Conservation (phyloP, 2,329 filamentous ascomycete genomes). For the Acrodontium crateriforme region DNA sequence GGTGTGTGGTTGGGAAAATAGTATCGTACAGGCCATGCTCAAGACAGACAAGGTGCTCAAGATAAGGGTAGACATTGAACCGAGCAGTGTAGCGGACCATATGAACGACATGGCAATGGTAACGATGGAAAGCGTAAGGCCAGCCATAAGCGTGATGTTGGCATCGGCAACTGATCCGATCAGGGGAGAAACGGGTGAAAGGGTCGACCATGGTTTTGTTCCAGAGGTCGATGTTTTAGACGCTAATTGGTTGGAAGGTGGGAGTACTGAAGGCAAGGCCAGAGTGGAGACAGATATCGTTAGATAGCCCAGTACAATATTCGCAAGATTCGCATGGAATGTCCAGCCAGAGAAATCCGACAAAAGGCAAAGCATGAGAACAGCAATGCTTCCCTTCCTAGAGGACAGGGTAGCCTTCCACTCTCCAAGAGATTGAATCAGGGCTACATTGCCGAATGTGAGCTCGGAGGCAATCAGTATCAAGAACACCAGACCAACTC, state of each 20-base stretch:
- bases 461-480: slow-evolving; percentile 34
- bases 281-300: slow-evolving; percentile 33
- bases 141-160: slow-evolving; percentile 29
- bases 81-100: slow-evolving; percentile 19
- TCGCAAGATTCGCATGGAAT: slow-evolving; percentile 11
- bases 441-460: slow-evolving; percentile 13
- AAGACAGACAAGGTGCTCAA: slow-evolving; percentile 29
- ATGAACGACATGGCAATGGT: slow-evolving; percentile 25
- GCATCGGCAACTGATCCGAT: slow-evolving; percentile 27
- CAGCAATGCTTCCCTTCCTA: slow-evolving; percentile 23
- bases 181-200: slow-evolving; percentile 15
- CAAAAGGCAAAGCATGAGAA: slow-evolving; percentile 21
- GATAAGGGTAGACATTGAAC: slow-evolving; percentile 21
- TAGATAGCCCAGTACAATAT: slow-evolving; percentile 32
- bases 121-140: slow-evolving; percentile 22
- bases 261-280: slow-evolving; percentile 36
- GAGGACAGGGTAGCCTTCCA: slow-evolving; percentile 23
- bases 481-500: slow-evolving; percentile 39
- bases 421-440: slow-evolving; percentile 8
- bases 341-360: slow-evolving; percentile 22
- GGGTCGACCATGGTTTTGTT: slow-evolving; percentile 3
- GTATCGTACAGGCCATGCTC: slow-evolving; percentile 28
- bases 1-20: slow-evolving; percentile 28
- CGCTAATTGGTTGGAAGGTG: slow-evolving; percentile 9
- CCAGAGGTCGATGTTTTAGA: slow-evolving; percentile 8